These are phyloP conservation scores for Lophiostoma macrostomum DNA, from an alignment of 495 filamentous ascomycete species.

Conservation along the genomic window DNA sequence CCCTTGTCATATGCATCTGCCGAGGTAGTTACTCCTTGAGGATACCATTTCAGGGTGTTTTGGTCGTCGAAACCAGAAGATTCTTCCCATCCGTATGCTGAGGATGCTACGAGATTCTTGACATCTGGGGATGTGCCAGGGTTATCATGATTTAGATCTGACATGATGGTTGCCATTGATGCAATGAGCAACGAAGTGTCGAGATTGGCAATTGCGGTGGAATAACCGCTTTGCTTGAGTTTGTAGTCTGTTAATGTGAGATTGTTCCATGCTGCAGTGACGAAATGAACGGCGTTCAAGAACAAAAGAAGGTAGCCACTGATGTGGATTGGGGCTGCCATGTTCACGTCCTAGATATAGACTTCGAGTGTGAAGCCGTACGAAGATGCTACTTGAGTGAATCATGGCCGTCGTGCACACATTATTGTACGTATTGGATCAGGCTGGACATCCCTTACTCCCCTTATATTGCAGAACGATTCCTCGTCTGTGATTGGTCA, in stretches of 20 bases:
- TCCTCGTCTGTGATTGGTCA: too few species aligned
- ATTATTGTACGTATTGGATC: neutral
- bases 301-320: too few species aligned
- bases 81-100: slow-evolving; percentile 33
- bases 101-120: slow-evolving; percentile 19
- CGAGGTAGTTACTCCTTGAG: slow-evolving; percentile 44
- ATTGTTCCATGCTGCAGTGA: slow-evolving; percentile 41
- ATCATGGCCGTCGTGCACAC: too few species aligned
- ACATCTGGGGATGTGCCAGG: slow-evolving; percentile 18
- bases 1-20: slow-evolving; percentile 41
- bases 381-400: too few species aligned
- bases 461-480: too few species aligned
- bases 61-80: slow-evolving; percentile 39
- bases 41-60: slow-evolving; percentile 41
- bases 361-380: too few species aligned
- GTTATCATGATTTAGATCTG: slow-evolving; percentile 42
- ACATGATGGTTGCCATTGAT: slow-evolving; percentile 39
- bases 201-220: slow-evolving; percentile 28
- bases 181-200: slow-evolving; percentile 32
- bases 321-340: too few species aligned
- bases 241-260: slow-evolving; percentile 34
- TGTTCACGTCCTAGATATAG: too few species aligned
- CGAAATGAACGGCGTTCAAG: neutral
- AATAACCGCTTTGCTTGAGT: slow-evolving; percentile 23
- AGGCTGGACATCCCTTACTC: neutral